phyloP scores from a whole-genome alignment of 441 rosid genomes.

The Arabidopsis hybrid region DNA sequence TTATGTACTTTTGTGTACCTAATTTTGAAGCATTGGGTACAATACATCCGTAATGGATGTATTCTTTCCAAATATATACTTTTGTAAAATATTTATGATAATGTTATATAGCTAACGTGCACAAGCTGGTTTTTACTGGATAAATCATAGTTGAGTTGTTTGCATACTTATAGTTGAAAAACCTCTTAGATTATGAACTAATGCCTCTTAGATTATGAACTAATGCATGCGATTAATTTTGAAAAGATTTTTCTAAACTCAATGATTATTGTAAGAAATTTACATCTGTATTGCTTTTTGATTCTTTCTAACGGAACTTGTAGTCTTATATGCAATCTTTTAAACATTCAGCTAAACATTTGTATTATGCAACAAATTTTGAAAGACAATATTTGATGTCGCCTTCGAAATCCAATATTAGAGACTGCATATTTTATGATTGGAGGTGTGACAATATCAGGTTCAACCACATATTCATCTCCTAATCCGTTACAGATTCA shows the following conservation, averaged over 20 bases:
- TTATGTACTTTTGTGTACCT: slow-evolving; percentile 43
- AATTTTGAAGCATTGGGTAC: slow-evolving; percentile 43
- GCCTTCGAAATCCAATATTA: not conserved
- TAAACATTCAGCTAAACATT: not conserved
- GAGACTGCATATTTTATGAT: too few species aligned
- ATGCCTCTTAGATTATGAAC: not conserved
- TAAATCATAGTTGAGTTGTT: not conserved
- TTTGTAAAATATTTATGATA: slow-evolving; percentile 17
- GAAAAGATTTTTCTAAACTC: not conserved
- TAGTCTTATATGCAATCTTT: not conserved
- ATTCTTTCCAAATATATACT: slow-evolving; percentile 1
- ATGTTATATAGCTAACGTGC: slow-evolving; percentile 20
- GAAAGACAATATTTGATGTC: not conserved
- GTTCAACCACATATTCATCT: too few species aligned
- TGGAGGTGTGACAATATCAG: too few species aligned
- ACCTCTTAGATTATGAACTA: not conserved
- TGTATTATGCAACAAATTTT: not conserved
- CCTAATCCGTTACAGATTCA: not conserved
- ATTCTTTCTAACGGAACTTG: not conserved
- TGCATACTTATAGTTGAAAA: not conserved
- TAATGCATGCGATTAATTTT: not conserved
- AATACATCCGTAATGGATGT: slow-evolving; percentile 28
- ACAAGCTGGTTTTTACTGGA: slow-evolving; percentile 1
- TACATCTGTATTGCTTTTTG: slow-evolving; percentile 2
- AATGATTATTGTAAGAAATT: not conserved